Conservation (phyloP, 2,329 filamentous ascomycete species). For the Dactylonectria estremocensis region DNA sequence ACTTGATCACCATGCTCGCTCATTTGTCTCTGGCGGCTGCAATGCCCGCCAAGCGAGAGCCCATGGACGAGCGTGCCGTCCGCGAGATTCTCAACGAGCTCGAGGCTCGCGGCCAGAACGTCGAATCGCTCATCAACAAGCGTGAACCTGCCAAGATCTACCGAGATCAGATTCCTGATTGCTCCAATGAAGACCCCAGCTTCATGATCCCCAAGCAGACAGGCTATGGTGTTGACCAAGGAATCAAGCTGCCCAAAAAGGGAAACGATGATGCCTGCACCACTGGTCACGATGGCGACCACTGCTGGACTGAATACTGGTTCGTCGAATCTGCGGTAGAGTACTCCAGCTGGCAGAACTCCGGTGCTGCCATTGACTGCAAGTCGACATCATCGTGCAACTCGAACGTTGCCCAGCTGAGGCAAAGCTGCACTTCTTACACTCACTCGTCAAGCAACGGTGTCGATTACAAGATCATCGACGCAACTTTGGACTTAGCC, state of each 20-base stretch:
- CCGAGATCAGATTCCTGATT: slow-evolving; percentile 21
- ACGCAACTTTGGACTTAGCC: slow-evolving; percentile 12
- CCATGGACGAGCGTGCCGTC: slow-evolving; percentile 22
- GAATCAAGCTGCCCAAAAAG: slow-evolving; percentile 26
- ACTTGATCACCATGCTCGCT: slow-evolving; percentile 9
- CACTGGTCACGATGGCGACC: slow-evolving; percentile 16
- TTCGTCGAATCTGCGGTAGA: slow-evolving; percentile 29
- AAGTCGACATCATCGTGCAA: slow-evolving; percentile 20
- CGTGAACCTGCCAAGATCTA: slow-evolving; percentile 24
- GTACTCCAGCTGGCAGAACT: slow-evolving; percentile 27
- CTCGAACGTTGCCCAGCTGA: slow-evolving; percentile 5
- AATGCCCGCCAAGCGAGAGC: slow-evolving; percentile 25
- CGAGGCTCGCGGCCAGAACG: slow-evolving; percentile 8
- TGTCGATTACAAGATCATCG: slow-evolving; percentile 20
- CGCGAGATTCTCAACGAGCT: slow-evolving; percentile 5
- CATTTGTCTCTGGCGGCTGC: slow-evolving; percentile 12
- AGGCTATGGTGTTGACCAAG: slow-evolving; percentile 24
- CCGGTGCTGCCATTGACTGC: slow-evolving; percentile 29
- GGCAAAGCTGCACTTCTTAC: slow-evolving; percentile 21
- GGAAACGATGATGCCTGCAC: slow-evolving; percentile 30
- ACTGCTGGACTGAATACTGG: slow-evolving; percentile 33
- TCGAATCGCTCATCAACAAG: slow-evolving; percentile 24
- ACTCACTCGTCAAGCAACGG: slow-evolving; percentile 18
- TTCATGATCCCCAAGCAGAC: slow-evolving; percentile 33
- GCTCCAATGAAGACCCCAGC: slow-evolving; percentile 22